Evolutionary conservation across 2,329 filamentous ascomycete genomes (phyloP).

Genomic region (Nigrospora oryzae): DNA sequence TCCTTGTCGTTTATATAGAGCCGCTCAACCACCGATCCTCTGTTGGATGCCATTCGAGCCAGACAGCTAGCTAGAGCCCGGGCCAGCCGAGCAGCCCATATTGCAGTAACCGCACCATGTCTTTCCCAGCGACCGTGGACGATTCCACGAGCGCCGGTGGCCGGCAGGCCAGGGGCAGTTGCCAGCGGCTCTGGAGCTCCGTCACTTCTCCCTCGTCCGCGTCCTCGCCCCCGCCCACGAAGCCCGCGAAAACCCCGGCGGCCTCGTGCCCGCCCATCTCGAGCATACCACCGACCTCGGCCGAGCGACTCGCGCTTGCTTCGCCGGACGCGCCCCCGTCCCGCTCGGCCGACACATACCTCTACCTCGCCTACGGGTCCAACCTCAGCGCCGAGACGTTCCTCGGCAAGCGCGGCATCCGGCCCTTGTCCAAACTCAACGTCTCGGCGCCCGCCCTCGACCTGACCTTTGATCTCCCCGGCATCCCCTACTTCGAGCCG

Average conservation of each 20-base stretch:
- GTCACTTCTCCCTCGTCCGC: no score
- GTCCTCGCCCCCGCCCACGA: no score
- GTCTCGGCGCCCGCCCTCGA: slow-evolving; percentile 72
- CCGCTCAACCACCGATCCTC: no score
- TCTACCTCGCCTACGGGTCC: slow-evolving; percentile 87
- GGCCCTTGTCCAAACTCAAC: slow-evolving; percentile 71
- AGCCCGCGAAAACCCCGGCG: neutral
- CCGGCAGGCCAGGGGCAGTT: no score
- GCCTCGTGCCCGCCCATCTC: slow-evolving; percentile 15
- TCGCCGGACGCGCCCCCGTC: slow-evolving; percentile 6
- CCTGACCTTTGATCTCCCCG: slow-evolving; percentile 79
- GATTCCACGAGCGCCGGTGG: no score
- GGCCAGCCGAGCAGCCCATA: no score
- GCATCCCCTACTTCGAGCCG: slow-evolving; percentile 78
- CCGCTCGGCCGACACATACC: slow-evolving; percentile 37
- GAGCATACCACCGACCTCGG: slow-evolving; percentile 26
- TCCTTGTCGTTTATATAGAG: no score
- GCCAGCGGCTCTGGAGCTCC: no score
- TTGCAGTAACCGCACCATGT: neutral
- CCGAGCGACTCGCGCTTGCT: slow-evolving; percentile 27
- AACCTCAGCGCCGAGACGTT: slow-evolving; percentile 80
- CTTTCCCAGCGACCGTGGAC: neutral
- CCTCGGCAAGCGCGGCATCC: slow-evolving; percentile 66
- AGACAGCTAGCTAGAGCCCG: neutral
- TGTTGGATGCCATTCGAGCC: no score